Evolutionary conservation across 2,329 filamentous ascomycete species (phyloP), one percentile per base, ranked within the genome.

Genomic region (Clarireedia homoeocarpa): DNA sequence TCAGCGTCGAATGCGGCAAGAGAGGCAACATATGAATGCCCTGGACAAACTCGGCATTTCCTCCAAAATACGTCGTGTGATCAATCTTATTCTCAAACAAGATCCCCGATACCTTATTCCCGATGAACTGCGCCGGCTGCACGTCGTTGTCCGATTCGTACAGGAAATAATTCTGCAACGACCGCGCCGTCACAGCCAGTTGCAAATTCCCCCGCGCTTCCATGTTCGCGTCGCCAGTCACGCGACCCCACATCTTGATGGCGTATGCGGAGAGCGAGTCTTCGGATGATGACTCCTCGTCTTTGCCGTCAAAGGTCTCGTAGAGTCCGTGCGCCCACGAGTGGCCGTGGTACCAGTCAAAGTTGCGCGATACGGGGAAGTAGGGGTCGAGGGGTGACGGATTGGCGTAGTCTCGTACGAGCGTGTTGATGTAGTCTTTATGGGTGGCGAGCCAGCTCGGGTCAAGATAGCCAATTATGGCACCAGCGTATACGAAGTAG

Each of bases 41-140:
- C 68, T 84, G 77, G 59, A 95, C 80, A 64, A 83, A 89, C 71
- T 92, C 86, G 12, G 82, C 78, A 56, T 85, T 82, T 51, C 74
- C 70, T 47, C 89, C 89, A 66, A 96, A 96, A 73, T 90, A 96
- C 1, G 92, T 96, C 3, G 88, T 86, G 71, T 96, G 90, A 70
- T 97, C 89, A 53, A 91, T 80, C 73, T 97, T 97, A 75, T 96
- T 96, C 73, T 97, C 92, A 66, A 96, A 97, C 7, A 95, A 69
- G 61, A 85, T 85, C 5, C 82, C 82, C 2, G 78, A 77, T 39
- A 79, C 82, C 71, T 88, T 91, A 76, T 97, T 97, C 44, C 76
- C 81, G 60, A 89, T 84, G 68, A 95, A 96, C n/a, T 85, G 75
- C 1, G 77, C 63, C 0, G 92, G 92, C 65, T 96, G 82, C 51